A percentile compares a stretch with the other conserved stretches of the same genome.
These are phyloP conservation scores for Boletus tylopilopsis DNA, from an alignment of 768 basidiomycete genomes.

Conservation along the genomic window DNA sequence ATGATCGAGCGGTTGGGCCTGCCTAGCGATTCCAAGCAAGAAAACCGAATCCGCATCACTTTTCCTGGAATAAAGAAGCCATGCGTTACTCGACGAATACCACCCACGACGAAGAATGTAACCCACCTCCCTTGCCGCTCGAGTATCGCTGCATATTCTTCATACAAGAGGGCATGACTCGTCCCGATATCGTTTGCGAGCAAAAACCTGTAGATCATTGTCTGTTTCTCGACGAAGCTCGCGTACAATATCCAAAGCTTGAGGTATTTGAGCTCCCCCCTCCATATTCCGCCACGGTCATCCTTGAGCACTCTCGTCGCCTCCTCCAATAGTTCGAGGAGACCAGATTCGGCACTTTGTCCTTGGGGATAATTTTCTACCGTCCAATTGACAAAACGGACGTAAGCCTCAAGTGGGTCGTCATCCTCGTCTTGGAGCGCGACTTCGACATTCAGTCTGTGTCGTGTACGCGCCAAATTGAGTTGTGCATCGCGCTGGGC, in stretches of 20 bases:
- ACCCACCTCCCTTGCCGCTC: slow-evolving; percentile 79
- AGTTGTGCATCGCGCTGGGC: slow-evolving; percentile 71
- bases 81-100: slow-evolving; percentile 16
- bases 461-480: slow-evolving; percentile 57
- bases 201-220: slow-evolving; percentile 85
- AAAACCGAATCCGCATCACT: slow-evolving; percentile 89
- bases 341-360: slow-evolving; percentile 80
- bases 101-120: slow-evolving; percentile 28
- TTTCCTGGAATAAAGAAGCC: slow-evolving; percentile 46
- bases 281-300: slow-evolving; percentile 69
- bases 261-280: slow-evolving; percentile 78
- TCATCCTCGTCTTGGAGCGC: slow-evolving; percentile 74
- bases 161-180: slow-evolving; percentile 76
- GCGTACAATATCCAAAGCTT: slow-evolving; percentile 95
- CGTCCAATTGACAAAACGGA: slow-evolving; percentile 85
- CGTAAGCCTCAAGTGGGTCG: slow-evolving; percentile 83
- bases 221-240: slow-evolving; percentile 85
- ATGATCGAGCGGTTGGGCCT: slow-evolving; percentile 75
- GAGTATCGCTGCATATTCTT: slow-evolving; percentile 83
- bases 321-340: slow-evolving; percentile 91
- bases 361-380: slow-evolving; percentile 94
- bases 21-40: slow-evolving; percentile 81
- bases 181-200: slow-evolving; percentile 91
- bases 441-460: slow-evolving; percentile 68
- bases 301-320: slow-evolving; percentile 84